These are phyloP conservation scores for Colletotrichum cereale DNA, from an alignment of 2,329 filamentous ascomycete species.

Conservation along the genomic window DNA sequence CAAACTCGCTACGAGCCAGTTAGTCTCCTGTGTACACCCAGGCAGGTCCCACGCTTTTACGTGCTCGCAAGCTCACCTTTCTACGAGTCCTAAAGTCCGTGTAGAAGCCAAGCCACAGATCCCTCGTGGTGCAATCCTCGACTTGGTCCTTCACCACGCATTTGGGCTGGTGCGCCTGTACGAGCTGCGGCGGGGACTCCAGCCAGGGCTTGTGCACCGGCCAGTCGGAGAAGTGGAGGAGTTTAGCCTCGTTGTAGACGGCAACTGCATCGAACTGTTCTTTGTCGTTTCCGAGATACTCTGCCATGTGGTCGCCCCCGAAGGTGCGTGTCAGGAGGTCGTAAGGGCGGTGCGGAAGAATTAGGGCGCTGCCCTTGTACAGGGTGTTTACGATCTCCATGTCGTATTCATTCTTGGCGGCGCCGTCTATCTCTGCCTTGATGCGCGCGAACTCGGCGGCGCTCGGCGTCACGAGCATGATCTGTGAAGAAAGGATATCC, in stretches of 20 bases:
- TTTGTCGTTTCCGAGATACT: constrained; percentile 52
- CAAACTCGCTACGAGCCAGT: neutral
- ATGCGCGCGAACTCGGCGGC: constrained; percentile 59
- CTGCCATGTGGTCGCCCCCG: constrained; percentile 60
- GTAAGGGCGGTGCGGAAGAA: constrained; percentile 74
- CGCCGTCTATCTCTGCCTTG: constrained; percentile 43
- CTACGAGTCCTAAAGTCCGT: constrained; percentile 37
- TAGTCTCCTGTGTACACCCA: neutral
- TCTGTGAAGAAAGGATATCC: constrained; percentile 68
- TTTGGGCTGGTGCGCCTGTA: constrained; percentile 18
- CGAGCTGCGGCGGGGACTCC: constrained; percentile 16
- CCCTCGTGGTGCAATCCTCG: constrained; percentile 35
- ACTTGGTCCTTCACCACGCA: constrained; percentile 19
- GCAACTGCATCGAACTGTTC: constrained; percentile 68
- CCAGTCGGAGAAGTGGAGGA: constrained; percentile 56
- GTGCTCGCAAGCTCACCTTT: neutral
- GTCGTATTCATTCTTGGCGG: constrained; percentile 63
- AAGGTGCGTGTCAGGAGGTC: constrained; percentile 74
- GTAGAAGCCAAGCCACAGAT: constrained; percentile 40
- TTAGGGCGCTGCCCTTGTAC: constrained; percentile 68
- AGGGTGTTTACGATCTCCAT: constrained; percentile 77
- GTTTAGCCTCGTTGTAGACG: constrained; percentile 69
- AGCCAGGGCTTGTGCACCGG: constrained; percentile 43
- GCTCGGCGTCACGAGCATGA: constrained; percentile 74
- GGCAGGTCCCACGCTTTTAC: too few species aligned